A percentile compares a stretch with the other conserved stretches of the same genome.
Conservation (phyloP, 177 flowering plant genomes). For the Viscum album region DNA sequence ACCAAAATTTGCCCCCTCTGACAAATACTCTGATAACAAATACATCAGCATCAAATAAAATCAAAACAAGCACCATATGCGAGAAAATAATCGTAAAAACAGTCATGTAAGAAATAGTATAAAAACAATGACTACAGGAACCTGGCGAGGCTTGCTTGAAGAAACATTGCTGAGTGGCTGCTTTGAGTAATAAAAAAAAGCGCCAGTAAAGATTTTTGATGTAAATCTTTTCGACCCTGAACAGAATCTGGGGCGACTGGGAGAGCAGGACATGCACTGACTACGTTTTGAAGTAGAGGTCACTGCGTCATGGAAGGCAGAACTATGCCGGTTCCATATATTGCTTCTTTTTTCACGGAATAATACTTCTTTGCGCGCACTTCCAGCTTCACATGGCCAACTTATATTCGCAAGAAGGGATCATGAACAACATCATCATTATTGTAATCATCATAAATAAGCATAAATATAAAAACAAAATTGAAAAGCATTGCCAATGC, state of each 20-base stretch:
- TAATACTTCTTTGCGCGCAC: conserved; percentile 17
- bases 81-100: too few relatives aligned
- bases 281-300: conserved; percentile 12
- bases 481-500: too few relatives aligned
- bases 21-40: too few relatives aligned
- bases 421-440: neutral
- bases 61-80: neutral
- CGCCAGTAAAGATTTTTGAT: conserved; percentile 36
- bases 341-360: conserved; percentile 16
- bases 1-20: too few relatives aligned
- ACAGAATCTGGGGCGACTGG: conserved; percentile 14
- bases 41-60: neutral
- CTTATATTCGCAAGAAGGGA: conserved; percentile 20
- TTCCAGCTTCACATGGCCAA: conserved; percentile 25
- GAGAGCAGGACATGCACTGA: conserved; percentile 28
- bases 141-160: conserved; percentile 29
- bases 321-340: conserved; percentile 17
- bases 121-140: neutral
- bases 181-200: conserved; percentile 29
- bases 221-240: conserved; percentile 14
- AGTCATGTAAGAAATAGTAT: neutral
- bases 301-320: conserved; percentile 13
- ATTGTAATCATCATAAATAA: too few relatives aligned
- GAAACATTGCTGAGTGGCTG: conserved; percentile 13
- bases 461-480: too few relatives aligned